Percentiles rank a stretch among this genome's conserved stretches.
These are phyloP conservation scores for Alnus rubra DNA, from an alignment of 306 rosid genomes.

Conservation along the genomic window DNA sequence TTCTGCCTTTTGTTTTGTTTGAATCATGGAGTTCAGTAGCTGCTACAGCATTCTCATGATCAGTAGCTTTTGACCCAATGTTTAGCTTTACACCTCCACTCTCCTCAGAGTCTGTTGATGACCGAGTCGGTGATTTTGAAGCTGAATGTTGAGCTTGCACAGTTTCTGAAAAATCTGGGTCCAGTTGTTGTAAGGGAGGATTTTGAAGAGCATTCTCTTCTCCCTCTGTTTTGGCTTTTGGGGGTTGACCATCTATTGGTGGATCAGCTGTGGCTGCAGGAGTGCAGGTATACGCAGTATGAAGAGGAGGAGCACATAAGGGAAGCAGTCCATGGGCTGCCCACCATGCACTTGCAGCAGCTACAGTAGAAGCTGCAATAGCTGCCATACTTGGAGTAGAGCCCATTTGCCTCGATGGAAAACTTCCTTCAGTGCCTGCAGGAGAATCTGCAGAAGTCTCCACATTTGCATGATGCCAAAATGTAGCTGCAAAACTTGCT, in stretches of 20 bases:
- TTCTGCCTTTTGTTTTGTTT: conserved; percentile 44
- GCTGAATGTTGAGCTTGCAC: conserved; percentile 52
- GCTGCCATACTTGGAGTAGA: conserved; percentile 74
- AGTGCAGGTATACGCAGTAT: conserved; percentile 53
- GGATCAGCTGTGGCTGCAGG: conserved; percentile 53
- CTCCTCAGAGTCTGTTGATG: conserved; percentile 59
- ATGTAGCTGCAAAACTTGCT: conserved; percentile 79
- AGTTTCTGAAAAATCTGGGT: conserved; percentile 54
- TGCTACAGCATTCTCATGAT: conserved; percentile 45
- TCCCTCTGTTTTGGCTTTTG: conserved; percentile 39
- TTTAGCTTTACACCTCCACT: conserved; percentile 57
- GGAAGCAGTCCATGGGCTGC: conserved; percentile 91
- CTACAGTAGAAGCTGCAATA: conserved; percentile 82
- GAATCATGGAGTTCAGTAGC: conserved; percentile 61
- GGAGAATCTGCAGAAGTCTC: conserved; percentile 56
- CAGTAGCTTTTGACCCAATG: conserved; percentile 43
- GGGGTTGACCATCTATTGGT: conserved; percentile 51
- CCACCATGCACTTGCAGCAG: conserved; percentile 99
- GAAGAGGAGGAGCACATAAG: conserved; percentile 79
- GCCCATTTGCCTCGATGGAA: conserved; percentile 54
- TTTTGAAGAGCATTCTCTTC: conserved; percentile 47
- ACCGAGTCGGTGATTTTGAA: conserved; percentile 50
- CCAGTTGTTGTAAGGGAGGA: conserved; percentile 44
- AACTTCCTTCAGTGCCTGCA: conserved; percentile 49
- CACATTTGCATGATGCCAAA: conserved; percentile 68